Base-by-base conservation (phyloP, 768 basidiomycete species). In the Rhizopogon salebrosus region DNA sequence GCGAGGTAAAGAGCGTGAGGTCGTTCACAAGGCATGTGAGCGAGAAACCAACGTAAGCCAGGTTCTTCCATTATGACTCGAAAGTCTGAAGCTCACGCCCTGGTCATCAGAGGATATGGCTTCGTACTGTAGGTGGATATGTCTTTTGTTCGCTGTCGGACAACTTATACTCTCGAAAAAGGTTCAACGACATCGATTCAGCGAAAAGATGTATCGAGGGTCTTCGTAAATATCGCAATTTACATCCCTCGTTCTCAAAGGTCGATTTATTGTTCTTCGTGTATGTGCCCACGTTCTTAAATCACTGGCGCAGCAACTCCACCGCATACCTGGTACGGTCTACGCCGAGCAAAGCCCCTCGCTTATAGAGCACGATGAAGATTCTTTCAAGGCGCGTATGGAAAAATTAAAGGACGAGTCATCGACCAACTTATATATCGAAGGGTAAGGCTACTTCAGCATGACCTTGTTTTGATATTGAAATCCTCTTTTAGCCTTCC, bases 171-270 rank as follows among this genome's bases (percentile, higher is more conserved):
- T 41, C 37, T 38, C 16, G n/a, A 8, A 20, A n/a, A 54, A 92
- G 89, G 53, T 93, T 89, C 63, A 79, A 78, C 45, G 74, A 73
- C 0, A 63, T 88, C 6, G 83, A 84, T 2, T 77, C 82, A 24
- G 90, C 90, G 0, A 84, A 86, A 60, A 78, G 75, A 56, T 93
- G 91, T 57, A 91, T 93, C 49, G 73, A 81, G 13, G 72, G 82
- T 1, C 72, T 93, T 43, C 74, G 87, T 55, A 79, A 80, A 57
- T 85, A 85, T 57, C 76, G 87, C 40, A 89, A 92, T 64, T 70
- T 92, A 38, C 90, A 93, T 62, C 91, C 90, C 0, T 89, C 89
- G 2, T 91, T 90, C 62, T 91, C 91, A 51, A 92, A 92, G 79
- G 90, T 86, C 52, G 14, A 20, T 42, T 43, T 55, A 22, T 42